Evolutionary conservation across 148 eudicot genomes (phyloP).

Genomic region (Amaranthus hypochondriacus): DNA sequence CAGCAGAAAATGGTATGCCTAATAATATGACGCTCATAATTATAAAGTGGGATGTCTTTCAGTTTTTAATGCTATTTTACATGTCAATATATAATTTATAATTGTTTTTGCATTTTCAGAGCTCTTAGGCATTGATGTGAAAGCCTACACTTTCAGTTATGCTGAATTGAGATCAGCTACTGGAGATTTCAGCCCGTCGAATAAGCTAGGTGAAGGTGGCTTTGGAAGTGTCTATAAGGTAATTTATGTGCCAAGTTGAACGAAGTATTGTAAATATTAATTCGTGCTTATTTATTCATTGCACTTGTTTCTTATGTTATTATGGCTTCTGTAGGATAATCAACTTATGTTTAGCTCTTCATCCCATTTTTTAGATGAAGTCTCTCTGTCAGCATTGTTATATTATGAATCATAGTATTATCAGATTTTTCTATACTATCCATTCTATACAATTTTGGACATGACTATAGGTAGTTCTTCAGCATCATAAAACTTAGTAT

Average conservation of each 20-base stretch:
- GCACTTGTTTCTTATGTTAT: no score
- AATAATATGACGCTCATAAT: background rate
- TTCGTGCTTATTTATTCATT: no score
- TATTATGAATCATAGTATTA: no score
- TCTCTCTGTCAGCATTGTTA: no score
- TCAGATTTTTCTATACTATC: no score
- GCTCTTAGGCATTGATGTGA: conserved; percentile 55
- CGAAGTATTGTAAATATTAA: no score
- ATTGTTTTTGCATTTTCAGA: conserved; percentile 35
- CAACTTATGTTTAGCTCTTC: no score
- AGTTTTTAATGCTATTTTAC: background rate
- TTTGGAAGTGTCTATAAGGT: conserved; percentile 43
- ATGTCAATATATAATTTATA: background rate
- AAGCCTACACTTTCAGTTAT: conserved; percentile 53
- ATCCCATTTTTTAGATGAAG: no score
- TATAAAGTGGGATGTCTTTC: background rate
- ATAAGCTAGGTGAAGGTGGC: conserved; percentile 43
- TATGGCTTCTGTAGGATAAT: no score
- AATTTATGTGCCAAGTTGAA: conserved; percentile 7
- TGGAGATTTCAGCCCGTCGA: conserved; percentile 29
- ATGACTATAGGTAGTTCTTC: no score
- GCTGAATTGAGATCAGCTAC: conserved; percentile 70
- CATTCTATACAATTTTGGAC: no score
- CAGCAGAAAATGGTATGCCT: conserved; percentile 48
- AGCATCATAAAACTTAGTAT: no score